Base-by-base conservation (phyloP, 202 grass and related monocot genomes). In the Panicum hallii region DNA sequence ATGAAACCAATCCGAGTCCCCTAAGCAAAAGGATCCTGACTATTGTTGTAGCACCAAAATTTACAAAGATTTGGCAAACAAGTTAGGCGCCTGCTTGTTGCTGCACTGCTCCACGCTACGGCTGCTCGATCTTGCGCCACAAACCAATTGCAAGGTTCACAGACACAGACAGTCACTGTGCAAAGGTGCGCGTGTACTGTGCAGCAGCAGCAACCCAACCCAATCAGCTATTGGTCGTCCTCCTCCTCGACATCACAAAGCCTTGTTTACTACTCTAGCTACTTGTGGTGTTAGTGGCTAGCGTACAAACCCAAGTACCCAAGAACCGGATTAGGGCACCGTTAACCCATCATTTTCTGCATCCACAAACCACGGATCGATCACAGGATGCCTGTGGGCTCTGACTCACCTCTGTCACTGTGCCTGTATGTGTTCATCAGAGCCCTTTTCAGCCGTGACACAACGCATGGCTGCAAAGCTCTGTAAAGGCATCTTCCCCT, bases 311-410 rank as follows among this genome's bases (percentile, higher is more conserved):
- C 0, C 14, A 49, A 44, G 6, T 32, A 45, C 22, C 68, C 45
- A 81, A 70, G 65, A 15, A 44, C 78, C 66, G 41, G 52, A 60
- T 32, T 44, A 55, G 38, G 15, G 23, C 54, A 11, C 54, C 79
- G 65, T 72, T 72, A 73, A 73, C 41, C 42, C 80, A 50, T 71
- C 55, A n/a, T 82, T 72, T 34, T 58, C 54, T 65, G 2, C 22
- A 4, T 38, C 15, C n/a, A 19, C 3, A 6, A 22, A 30, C 15
- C n/a, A 19, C 3, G 5, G 40, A 30, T 30, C n/a, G 58, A 54
- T 30, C 45, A 72, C 32, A 23, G 61, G 78, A 68, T 23, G 78
- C 50, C 16, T 54, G 14, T 32, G 47, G 48, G 47, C 28, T 64
- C 40, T 67, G 57, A 73, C 22, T 80, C 47, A 30, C 52, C 23